phyloP scores from a whole-genome alignment of 441 rosid genomes.

The Aquilaria agallochum region DNA sequence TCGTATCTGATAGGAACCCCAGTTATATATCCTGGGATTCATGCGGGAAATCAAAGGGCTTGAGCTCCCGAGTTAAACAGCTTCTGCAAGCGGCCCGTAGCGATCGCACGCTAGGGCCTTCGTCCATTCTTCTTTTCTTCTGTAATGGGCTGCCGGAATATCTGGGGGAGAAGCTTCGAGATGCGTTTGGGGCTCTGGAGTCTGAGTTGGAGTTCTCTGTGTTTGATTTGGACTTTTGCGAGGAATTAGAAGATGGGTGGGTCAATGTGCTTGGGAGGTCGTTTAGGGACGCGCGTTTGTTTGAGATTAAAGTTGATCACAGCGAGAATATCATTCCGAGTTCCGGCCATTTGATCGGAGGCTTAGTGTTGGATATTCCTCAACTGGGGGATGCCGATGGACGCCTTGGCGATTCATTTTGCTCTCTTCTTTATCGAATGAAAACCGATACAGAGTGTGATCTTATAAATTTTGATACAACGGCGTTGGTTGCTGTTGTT shows the following conservation, averaged over 20 bases:
- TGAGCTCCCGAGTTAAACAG: conserved; percentile 42
- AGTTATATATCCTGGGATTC: conserved; percentile 42
- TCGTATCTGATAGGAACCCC: conserved; percentile 72
- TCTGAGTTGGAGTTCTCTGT: conserved; percentile 28
- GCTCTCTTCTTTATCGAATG: conserved; percentile 41
- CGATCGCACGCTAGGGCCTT: conserved; percentile 41
- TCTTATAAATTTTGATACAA: conserved; percentile 71
- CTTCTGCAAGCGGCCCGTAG: conserved; percentile 53
- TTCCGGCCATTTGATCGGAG: conserved; percentile 17
- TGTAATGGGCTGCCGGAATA: conserved; percentile 46
- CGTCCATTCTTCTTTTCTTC: conserved; percentile 62
- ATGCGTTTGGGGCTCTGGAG: conserved; percentile 49
- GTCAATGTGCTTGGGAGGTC: conserved; percentile 38
- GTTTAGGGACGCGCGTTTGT: conserved; percentile 39
- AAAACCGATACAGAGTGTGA: conserved; percentile 25
- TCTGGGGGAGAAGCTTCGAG: conserved; percentile 27
- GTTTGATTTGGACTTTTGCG: conserved; percentile 32
- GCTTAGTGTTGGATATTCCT: conserved; percentile 15
- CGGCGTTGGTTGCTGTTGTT: conserved; percentile 80
- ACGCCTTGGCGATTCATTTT: conserved; percentile 26
- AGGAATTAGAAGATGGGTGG: conserved; percentile 60
- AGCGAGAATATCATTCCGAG: conserved; percentile 8
- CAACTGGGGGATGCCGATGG: conserved; percentile 20
- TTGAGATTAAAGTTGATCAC: conserved; percentile 51
- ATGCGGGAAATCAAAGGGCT: conserved; percentile 41